Conservation (phyloP, 257 asterid genomes). For the Catharanthus roseus region DNA sequence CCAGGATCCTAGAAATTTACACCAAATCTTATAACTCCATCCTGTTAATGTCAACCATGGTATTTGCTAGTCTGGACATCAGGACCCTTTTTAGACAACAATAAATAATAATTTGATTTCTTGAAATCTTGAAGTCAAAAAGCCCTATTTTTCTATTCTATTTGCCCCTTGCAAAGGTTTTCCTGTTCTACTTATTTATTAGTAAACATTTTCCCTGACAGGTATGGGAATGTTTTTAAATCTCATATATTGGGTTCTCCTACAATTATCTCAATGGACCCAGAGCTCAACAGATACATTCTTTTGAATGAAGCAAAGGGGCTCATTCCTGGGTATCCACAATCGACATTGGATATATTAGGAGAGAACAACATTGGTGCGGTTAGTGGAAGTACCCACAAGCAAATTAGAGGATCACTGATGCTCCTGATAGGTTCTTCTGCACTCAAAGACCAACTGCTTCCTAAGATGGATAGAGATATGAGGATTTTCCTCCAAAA, state of each 20-base stretch:
- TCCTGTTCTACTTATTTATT: neutral
- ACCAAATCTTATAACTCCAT: too few relatives aligned
- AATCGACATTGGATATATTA: slow-evolving; percentile 66
- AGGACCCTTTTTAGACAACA: neutral
- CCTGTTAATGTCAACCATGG: too few relatives aligned
- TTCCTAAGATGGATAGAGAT: slow-evolving; percentile 67
- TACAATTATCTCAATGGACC: slow-evolving; percentile 85
- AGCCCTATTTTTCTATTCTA: neutral
- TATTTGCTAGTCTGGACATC: neutral
- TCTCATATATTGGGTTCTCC: slow-evolving; percentile 84
- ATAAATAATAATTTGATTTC: neutral
- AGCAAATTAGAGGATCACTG: slow-evolving; percentile 77
- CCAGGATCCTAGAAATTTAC: too few relatives aligned
- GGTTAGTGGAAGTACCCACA: slow-evolving; percentile 74
- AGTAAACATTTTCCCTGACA: slow-evolving; percentile 9
- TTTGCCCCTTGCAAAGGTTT: neutral
- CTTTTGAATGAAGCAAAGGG: slow-evolving; percentile 77
- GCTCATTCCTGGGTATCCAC: slow-evolving; percentile 88
- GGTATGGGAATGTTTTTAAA: slow-evolving; percentile 80
- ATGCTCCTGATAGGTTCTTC: slow-evolving; percentile 71
- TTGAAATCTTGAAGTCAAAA: neutral
- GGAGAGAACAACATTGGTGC: slow-evolving; percentile 85
- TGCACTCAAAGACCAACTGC: slow-evolving; percentile 59
- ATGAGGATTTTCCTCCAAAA: slow-evolving; percentile 59
- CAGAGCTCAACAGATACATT: slow-evolving; percentile 72